Percentiles rank a stretch among this genome's conserved stretches.
Evolutionary conservation across 2,329 filamentous ascomycete genomes (phyloP).

Genomic region (Teratosphaeria viscida): DNA sequence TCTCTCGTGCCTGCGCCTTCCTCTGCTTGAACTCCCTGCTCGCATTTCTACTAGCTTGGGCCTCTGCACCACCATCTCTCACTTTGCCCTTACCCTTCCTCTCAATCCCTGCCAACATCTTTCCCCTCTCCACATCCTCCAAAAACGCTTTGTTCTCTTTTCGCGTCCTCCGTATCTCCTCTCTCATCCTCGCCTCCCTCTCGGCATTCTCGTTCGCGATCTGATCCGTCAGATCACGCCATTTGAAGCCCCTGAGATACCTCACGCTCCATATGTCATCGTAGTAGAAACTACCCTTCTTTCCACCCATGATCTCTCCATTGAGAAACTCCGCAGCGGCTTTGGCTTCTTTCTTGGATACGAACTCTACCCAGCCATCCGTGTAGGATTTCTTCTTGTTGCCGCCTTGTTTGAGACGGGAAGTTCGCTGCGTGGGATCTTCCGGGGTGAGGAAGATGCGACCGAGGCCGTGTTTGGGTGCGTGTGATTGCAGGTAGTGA

Average conservation of each 20-base stretch:
- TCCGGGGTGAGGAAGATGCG: conserved; percentile 73
- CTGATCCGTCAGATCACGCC: conserved; percentile 61
- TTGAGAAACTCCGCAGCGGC: conserved; percentile 67
- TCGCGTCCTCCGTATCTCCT: conserved; percentile 64
- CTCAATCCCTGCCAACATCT: conserved; percentile 65
- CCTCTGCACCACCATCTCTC: conserved; percentile 15
- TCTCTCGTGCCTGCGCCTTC: conserved; percentile 10
- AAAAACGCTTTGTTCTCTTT: conserved; percentile 76
- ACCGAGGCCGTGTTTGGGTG: conserved; percentile 48
- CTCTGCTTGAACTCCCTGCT: conserved; percentile 54
- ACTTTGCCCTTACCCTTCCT: conserved; percentile 34
- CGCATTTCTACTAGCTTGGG: conserved; percentile 2
- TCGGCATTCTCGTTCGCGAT: conserved; percentile 75
- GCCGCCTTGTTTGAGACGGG: conserved; percentile 60
- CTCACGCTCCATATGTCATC: conserved; percentile 80
- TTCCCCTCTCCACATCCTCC: conserved; percentile 66
- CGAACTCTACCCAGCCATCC: conserved; percentile 81
- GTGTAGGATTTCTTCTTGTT: conserved; percentile 76
- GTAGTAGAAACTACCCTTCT: conserved; percentile 73
- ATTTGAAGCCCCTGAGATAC: conserved; percentile 77
- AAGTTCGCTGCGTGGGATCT: conserved; percentile 53
- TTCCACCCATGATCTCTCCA: conserved; percentile 66
- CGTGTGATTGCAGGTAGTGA: conserved; percentile 64
- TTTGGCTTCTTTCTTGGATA: conserved; percentile 66
- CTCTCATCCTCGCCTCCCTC: conserved; percentile 61